These are phyloP conservation scores for Saturnispora bothae DNA, from an alignment of 805 yeast genomes.

Conservation along the genomic window DNA sequence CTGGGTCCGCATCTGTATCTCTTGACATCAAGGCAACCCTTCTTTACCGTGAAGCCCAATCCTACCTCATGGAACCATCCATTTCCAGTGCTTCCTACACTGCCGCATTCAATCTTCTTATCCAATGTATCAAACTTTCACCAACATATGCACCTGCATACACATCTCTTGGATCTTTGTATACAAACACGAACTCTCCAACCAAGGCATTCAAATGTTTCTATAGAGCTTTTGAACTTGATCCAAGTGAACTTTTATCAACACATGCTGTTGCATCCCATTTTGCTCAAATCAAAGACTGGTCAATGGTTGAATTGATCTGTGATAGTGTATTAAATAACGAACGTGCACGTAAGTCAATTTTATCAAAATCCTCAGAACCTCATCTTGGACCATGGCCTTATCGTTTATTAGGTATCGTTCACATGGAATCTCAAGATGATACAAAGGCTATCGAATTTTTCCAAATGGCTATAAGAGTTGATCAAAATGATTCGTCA, in stretches of 20 bases:
- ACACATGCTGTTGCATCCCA: conserved; percentile 62
- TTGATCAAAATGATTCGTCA: conserved; percentile 53
- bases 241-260: conserved; percentile 63
- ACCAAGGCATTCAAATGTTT: conserved; percentile 76
- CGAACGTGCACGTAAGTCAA: conserved; percentile 44
- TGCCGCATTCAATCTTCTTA: conserved; percentile 46
- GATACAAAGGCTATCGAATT: conserved; percentile 75
- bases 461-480: conserved; percentile 77
- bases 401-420: conserved; percentile 73
- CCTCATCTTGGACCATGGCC: conserved; percentile 60
- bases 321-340: conserved; percentile 56
- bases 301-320: conserved; percentile 76
- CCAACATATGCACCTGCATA: conserved; percentile 69
- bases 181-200: conserved; percentile 48
- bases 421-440: conserved; percentile 58
- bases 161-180: conserved; percentile 72
- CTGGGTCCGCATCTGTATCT: conserved; percentile 27
- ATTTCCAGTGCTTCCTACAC: conserved; percentile 25
- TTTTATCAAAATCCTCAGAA: conserved; percentile 10
- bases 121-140: conserved; percentile 52
- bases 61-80: conserved; percentile 34
- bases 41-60: conserved; percentile 66
- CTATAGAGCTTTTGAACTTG: conserved; percentile 81
- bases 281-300: conserved; percentile 58
- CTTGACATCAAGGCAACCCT: conserved; percentile 48